Evolutionary conservation across 768 basidiomycete species (phyloP).

Genomic region (Dictyophora rubrovolvata): DNA sequence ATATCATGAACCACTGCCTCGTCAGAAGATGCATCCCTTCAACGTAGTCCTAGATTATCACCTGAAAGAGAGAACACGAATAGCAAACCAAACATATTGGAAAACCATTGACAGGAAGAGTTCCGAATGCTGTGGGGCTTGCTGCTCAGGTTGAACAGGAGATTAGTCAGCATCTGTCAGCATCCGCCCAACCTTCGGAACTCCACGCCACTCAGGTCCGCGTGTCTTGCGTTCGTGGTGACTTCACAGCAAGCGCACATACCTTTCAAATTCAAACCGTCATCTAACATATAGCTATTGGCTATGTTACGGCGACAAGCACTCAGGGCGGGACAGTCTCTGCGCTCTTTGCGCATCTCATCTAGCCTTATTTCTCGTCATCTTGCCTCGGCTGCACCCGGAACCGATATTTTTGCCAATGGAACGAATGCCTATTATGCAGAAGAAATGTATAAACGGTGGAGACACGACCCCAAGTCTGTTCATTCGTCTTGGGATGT

Average conservation of each 20-base stretch:
- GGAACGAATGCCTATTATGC: slow-evolving; percentile 94
- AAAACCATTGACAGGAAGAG: too few relatives aligned
- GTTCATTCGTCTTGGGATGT: slow-evolving; percentile 93
- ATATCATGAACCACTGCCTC: too few relatives aligned
- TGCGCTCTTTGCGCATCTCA: neutral
- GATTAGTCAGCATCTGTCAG: neutral
- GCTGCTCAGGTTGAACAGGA: neutral
- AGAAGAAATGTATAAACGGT: slow-evolving; percentile 92
- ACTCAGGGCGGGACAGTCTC: neutral
- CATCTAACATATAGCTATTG: neutral
- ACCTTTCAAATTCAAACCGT: neutral
- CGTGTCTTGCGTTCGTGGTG: neutral
- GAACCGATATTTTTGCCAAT: slow-evolving; percentile 80
- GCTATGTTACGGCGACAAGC: slow-evolving; percentile 9
- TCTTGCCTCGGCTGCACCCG: slow-evolving; percentile 11
- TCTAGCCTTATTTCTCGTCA: slow-evolving; percentile 5
- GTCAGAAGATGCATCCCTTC: too few relatives aligned
- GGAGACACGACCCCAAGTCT: slow-evolving; percentile 81
- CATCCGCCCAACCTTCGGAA: neutral
- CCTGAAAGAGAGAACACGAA: too few relatives aligned
- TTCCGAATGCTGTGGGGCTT: too few relatives aligned
- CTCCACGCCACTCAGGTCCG: neutral
- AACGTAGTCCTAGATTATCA: too few relatives aligned
- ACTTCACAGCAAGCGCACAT: neutral
- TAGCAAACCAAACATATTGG: too few relatives aligned